A percentile compares a stretch with the other conserved stretches of the same genome.
These are phyloP conservation scores for Acacia pycnantha DNA, from an alignment of 331 rosid genomes.

Conservation along the genomic window DNA sequence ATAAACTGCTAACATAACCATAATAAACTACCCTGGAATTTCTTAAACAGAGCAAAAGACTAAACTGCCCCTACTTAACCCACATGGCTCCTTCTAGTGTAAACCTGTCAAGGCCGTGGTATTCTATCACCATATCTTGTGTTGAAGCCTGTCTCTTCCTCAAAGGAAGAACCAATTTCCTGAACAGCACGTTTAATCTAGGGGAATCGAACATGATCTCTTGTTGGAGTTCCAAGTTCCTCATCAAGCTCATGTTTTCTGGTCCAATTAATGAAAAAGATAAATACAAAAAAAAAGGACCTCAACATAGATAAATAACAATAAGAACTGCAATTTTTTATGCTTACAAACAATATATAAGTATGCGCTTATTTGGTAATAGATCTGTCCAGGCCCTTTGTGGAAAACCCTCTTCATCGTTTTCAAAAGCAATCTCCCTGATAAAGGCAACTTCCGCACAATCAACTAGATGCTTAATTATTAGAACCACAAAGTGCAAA, in stretches of 20 bases:
- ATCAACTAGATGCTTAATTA: conserved; percentile 6
- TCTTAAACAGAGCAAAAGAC: no score
- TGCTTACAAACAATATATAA: conserved; percentile 91
- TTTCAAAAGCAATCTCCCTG: conserved; percentile 57
- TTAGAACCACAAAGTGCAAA: conserved; percentile 13
- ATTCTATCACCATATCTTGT: conserved; percentile 25
- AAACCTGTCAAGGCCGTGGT: no score
- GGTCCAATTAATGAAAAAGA: conserved; percentile 24
- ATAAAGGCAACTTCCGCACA: conserved; percentile 41
- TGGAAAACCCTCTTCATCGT: conserved; percentile 24
- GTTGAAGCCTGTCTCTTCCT: conserved; percentile 32
- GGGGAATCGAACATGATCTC: conserved; percentile 30
- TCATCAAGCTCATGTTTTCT: conserved; percentile 75
- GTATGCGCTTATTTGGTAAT: conserved; percentile 69
- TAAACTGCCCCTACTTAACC: no score
- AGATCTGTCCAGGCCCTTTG: conserved; percentile 85
- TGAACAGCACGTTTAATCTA: conserved; percentile 1
- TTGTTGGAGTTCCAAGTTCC: conserved; percentile 63
- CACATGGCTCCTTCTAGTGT: no score
- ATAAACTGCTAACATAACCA: no score
- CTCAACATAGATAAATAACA: conserved; percentile 23
- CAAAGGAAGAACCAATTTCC: conserved; percentile 19
- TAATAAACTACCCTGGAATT: no score
- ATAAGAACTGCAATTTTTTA: not conserved
- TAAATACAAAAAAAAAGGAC: conserved; percentile 12